Base-by-base conservation (phyloP, 2,329 filamentous ascomycete genomes). In the Claviceps quebecensis region DNA sequence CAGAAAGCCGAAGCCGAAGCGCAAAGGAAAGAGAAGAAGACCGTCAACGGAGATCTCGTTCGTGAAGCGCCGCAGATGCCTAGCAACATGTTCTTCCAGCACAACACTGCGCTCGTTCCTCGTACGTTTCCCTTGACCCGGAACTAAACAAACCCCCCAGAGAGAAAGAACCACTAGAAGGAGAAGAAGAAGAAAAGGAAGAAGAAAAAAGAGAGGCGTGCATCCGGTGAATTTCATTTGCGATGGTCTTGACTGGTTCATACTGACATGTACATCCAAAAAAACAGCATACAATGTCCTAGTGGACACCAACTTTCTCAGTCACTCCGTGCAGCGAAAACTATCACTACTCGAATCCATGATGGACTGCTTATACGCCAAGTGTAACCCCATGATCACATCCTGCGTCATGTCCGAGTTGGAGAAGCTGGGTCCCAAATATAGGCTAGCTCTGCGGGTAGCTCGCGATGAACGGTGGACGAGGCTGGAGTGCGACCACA, bases 311-410 rank as follows among this genome's bases (percentile, higher is more conserved):
- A 95, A 95, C 65, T 95, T 95, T 64, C 77, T 95, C 56, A 87
- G 83, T 40, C 89, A 95, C 68, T 93, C 89, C 0, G 87, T 97
- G 2, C 86, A 90, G 67, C 81, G 85, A 58, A 97, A 98, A 71
- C 79, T 97, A 19, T 87, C 90, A 37, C 72, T 97, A 13, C 76
- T 95, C 19, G 84, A 91, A 54, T 83, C 84, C 3, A 87, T 96
- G 73, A 95, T 96, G 87, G 89, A 96, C 66, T 86, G 87, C 50
- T 76, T 98, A 4, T 95, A 90, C 65, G 91, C 91, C 17, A 94
- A 94, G 61, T 93, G 87, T 65, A 87, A 83, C 22, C 88, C 89
- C 17, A 84, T 93, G 57, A 89, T 97, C 58, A 95, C 89, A 2
- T 72, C 63, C 54, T 76, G 86, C 71, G 83, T 83, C 58, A 83